phyloP scores from a whole-genome alignment of 352 stramenopile genomes.

The Phytopythium mirpurense region DNA sequence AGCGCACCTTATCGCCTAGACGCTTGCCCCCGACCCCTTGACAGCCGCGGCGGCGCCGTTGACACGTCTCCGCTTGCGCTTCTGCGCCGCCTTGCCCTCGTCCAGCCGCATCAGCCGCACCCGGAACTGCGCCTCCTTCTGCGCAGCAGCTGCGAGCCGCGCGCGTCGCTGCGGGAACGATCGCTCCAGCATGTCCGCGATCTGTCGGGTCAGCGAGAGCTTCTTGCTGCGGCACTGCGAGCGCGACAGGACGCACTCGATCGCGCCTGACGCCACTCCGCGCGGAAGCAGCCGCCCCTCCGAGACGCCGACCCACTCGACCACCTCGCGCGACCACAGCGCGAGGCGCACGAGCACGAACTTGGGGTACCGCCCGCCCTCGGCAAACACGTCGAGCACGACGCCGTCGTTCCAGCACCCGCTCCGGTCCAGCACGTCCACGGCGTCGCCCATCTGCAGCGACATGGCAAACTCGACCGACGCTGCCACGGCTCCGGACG shows the following conservation, averaged over 20 bases:
- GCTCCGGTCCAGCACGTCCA: conserved; percentile 76
- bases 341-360: conserved; percentile 64
- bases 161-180: conserved; percentile 41
- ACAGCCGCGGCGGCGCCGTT: neutral
- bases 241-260: conserved; percentile 31
- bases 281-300: conserved; percentile 71
- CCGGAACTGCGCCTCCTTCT: conserved; percentile 12
- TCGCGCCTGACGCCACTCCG: conserved; percentile 49
- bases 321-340: conserved; percentile 45
- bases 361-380: conserved; percentile 34
- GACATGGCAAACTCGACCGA: conserved; percentile 67
- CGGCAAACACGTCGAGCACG: conserved; percentile 51
- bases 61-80: conserved; percentile 28
- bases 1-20: no score
- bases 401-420: conserved; percentile 80
- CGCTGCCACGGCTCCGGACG: conserved; percentile 32
- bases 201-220: conserved; percentile 39
- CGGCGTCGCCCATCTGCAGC: conserved; percentile 49
- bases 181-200: conserved; percentile 47
- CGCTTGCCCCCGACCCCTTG: neutral
- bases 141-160: conserved; percentile 15
- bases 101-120: conserved; percentile 10
- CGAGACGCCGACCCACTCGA: conserved; percentile 66
- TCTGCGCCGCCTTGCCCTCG: conserved; percentile 21
- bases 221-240: conserved; percentile 32